Percentiles rank a stretch among this genome's conserved stretches.
Evolutionary conservation across 345 rosid genomes (phyloP).

Genomic region (Moringa oleifera): DNA sequence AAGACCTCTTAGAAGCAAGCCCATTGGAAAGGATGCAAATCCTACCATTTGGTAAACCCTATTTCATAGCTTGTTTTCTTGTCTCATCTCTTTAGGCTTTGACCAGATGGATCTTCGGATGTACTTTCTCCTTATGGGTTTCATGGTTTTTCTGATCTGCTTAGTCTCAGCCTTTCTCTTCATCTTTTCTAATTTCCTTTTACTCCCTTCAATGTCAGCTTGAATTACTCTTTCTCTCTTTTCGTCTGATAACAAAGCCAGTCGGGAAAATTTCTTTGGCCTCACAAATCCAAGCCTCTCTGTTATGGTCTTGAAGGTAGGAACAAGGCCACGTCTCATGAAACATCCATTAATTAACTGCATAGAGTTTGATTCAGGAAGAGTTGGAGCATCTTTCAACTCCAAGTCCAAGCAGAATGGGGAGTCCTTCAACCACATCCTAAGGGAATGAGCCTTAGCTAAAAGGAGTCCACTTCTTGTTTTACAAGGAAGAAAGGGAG

Average conservation of each 20-base stretch:
- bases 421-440: conserved; percentile 98
- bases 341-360: conserved; percentile 79
- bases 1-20: too few species aligned
- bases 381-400: conserved; percentile 56
- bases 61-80: too few species aligned
- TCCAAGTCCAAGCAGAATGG: conserved; percentile 94
- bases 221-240: conserved; percentile 66
- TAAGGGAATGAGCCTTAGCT: conserved; percentile 88
- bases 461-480: conserved; percentile 76
- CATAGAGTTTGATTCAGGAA: conserved; percentile 73
- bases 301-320: conserved; percentile 80
- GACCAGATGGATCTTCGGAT: too few species aligned
- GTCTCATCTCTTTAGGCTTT: too few species aligned
- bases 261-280: conserved; percentile 80
- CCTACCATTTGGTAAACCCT: too few species aligned
- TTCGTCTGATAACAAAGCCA: conserved; percentile 71
- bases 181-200: too few species aligned
- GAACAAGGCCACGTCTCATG: conserved; percentile 79
- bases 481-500: conserved; percentile 88
- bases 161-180: too few species aligned
- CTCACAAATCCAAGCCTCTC: conserved; percentile 71
- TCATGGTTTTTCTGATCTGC: too few species aligned
- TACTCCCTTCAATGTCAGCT: conserved; percentile 72
- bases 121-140: too few species aligned
- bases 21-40: too few species aligned